Conservation (phyloP, 2,329 filamentous ascomycete genomes). For the Epicoccum sorghinum region DNA sequence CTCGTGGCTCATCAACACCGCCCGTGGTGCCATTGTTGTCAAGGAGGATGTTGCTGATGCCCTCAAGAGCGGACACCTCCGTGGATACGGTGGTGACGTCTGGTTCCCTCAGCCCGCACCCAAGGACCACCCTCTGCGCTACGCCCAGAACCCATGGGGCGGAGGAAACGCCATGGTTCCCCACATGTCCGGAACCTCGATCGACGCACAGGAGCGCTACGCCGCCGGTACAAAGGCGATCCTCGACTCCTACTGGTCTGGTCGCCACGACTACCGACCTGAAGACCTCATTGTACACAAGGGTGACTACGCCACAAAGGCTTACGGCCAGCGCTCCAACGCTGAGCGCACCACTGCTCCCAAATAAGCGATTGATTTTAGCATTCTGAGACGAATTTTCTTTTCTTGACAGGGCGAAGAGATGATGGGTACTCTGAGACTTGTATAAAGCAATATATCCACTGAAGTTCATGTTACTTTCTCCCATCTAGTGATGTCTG, state of each 20-base stretch:
- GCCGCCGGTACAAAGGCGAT: conserved; percentile 88
- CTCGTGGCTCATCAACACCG: conserved; percentile 97
- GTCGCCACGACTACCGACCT: conserved; percentile 83
- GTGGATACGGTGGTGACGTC: conserved; percentile 85
- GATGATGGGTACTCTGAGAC: conserved; percentile 21
- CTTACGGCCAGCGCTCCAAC: conserved; percentile 77
- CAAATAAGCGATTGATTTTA: conserved; percentile 24
- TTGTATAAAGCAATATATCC: conserved; percentile 34
- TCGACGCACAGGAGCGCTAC: conserved; percentile 88
- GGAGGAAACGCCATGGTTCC: conserved; percentile 99
- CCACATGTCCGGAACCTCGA: conserved; percentile 98
- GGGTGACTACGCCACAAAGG: conserved; percentile 94
- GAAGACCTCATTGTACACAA: conserved; percentile 89
- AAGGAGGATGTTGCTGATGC: conserved; percentile 98
- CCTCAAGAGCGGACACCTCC: conserved; percentile 87
- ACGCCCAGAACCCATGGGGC: conserved; percentile 91
- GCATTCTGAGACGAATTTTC: conserved; percentile 27
- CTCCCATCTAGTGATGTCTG: too few relatives aligned
- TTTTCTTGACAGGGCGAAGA: conserved; percentile 18
- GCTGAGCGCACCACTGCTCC: conserved; percentile 14
- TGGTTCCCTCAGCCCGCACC: conserved; percentile 99
- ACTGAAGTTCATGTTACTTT: conserved; percentile 16
- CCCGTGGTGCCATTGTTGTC: conserved; percentile 97
- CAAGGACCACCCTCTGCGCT: conserved; percentile 88
- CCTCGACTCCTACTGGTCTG: conserved; percentile 86